Base-by-base conservation (phyloP, 2,329 filamentous ascomycete genomes). In the Exophiala oligosperma region DNA sequence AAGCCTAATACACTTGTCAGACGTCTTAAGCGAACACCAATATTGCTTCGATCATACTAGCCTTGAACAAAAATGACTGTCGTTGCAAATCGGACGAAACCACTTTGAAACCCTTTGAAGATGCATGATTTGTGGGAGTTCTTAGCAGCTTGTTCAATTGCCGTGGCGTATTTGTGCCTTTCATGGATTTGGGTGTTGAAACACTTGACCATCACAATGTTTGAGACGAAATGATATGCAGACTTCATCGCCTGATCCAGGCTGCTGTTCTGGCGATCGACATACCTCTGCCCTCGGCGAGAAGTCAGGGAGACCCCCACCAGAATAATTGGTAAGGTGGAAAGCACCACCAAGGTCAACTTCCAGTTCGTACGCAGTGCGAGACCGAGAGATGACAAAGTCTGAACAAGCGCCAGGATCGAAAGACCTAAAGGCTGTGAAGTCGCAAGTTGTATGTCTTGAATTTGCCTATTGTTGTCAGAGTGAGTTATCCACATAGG, bases 171-270 rank as follows among this genome's bases (percentile, higher is more conserved):
- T 63, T 84, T 84, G 68, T 81, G 80, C 0, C 83, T 73, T 70
- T 96, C 92, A 9, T 86, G 77, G 11, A 82, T 80, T 67, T 91
- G 83, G 0, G 88, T 90, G 65, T 93, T 92, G 74, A 89, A 92
- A 52, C 86, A 87, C 71, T 97, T 97, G 68, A 97, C 91, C 0
- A 90, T 84, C 60, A 96, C 91, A 40, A 97, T 93, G 2, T 84
- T 86, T 1, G 79, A 78, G 8, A 95, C 81, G 0, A 90, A 86
- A 9, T 85, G 88, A 8, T 84, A 86, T 1, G 86, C 83, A 55
- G 86, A 79, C 67, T 91, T 93, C 0, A 91, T 87, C 0, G 91
- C 90, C 49, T 81, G 76, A 1, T 84, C 83, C 0, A 96, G 81
- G 56, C 87, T 82, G 1, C 74, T 73, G 56, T 89, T 86, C 67